phyloP scores from a whole-genome alignment of 768 basidiomycete genomes.

The Crucibulum laeve region DNA sequence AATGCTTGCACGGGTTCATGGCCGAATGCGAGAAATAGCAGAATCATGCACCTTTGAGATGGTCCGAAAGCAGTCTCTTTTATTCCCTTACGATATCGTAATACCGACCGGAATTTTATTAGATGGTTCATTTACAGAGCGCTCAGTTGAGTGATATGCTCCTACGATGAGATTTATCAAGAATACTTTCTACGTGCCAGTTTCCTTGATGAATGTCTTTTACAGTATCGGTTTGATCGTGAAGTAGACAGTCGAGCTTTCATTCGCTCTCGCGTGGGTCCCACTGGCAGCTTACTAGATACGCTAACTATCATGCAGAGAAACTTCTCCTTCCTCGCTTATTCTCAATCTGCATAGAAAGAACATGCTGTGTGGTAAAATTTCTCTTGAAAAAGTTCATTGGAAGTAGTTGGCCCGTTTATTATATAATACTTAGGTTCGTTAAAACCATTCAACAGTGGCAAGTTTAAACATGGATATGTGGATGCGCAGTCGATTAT shows the following conservation, averaged over 20 bases:
- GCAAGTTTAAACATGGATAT: slow-evolving; percentile 13
- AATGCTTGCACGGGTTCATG: slow-evolving; percentile 24
- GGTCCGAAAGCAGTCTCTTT: slow-evolving; percentile 27
- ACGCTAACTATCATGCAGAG: slow-evolving; percentile 54
- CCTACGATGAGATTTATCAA: slow-evolving; percentile 37
- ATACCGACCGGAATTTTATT: slow-evolving; percentile 53
- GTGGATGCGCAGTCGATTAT: slow-evolving; percentile 50
- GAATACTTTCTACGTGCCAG: slow-evolving; percentile 59
- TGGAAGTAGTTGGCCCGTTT: slow-evolving; percentile 1
- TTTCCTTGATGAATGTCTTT: slow-evolving; percentile 54
- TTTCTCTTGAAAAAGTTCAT: too few species aligned
- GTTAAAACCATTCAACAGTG: slow-evolving; percentile 48
- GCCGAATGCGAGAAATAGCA: slow-evolving; percentile 19
- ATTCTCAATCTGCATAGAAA: slow-evolving; percentile 73
- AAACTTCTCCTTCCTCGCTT: slow-evolving; percentile 60
- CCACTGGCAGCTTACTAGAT: slow-evolving; percentile 31
- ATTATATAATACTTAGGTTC: slow-evolving; percentile 40
- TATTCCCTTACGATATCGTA: slow-evolving; percentile 27
- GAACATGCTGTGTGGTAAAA: slow-evolving; percentile 57
- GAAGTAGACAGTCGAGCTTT: slow-evolving; percentile 52
- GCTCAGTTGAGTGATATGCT: slow-evolving; percentile 61
- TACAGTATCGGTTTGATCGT: slow-evolving; percentile 51
- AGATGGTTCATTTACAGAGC: slow-evolving; percentile 53
- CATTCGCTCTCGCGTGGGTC: slow-evolving; percentile 42
- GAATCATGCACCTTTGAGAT: slow-evolving; percentile 16